phyloP scores from a whole-genome alignment of 169 alveolate genomes.

The Theileria orientalis region DNA sequence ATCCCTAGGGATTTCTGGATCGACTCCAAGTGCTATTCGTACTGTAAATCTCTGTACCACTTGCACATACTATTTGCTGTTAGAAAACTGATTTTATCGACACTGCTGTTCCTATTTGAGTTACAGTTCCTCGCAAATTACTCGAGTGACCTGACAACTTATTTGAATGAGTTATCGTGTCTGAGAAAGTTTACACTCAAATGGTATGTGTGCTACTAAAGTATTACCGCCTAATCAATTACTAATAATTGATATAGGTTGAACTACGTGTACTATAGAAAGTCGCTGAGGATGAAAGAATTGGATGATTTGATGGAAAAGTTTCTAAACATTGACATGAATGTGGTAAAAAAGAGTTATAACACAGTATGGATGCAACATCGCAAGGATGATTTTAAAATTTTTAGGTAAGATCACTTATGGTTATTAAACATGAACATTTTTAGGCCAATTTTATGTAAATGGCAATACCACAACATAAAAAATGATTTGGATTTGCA shows the following conservation, averaged over 20 bases:
- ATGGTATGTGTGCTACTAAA: constrained; percentile 28
- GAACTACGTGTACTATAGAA: constrained; percentile 14
- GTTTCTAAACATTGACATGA: constrained; percentile 39
- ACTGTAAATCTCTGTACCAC: constrained; percentile 39
- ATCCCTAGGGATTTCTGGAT: constrained; percentile 12
- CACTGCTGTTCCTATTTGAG: constrained; percentile 50
- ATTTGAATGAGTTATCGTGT: constrained; percentile 31
- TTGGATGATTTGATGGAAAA: constrained; percentile 8
- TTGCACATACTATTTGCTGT: constrained; percentile 43
- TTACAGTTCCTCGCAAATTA: constrained; percentile 55
- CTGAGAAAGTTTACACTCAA: constrained; percentile 53
- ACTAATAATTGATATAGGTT: constrained; percentile 14
- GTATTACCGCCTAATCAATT: neutral
- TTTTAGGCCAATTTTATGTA: constrained; percentile 43
- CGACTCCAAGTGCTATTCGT: constrained; percentile 48
- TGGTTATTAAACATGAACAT: neutral
- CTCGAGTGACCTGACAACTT: constrained; percentile 32
- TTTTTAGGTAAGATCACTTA: constrained; percentile 9
- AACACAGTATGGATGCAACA: constrained; percentile 20
- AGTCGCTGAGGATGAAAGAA: constrained; percentile 1
- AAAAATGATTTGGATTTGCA: constrained; percentile 13
- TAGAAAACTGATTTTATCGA: constrained; percentile 42
- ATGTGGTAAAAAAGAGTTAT: constrained; percentile 12
- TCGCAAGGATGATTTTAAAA: constrained; percentile 35
- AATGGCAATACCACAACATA: constrained; percentile 19